Conservation (phyloP, 441 rosid genomes). For the Syzygium malaccense region DNA sequence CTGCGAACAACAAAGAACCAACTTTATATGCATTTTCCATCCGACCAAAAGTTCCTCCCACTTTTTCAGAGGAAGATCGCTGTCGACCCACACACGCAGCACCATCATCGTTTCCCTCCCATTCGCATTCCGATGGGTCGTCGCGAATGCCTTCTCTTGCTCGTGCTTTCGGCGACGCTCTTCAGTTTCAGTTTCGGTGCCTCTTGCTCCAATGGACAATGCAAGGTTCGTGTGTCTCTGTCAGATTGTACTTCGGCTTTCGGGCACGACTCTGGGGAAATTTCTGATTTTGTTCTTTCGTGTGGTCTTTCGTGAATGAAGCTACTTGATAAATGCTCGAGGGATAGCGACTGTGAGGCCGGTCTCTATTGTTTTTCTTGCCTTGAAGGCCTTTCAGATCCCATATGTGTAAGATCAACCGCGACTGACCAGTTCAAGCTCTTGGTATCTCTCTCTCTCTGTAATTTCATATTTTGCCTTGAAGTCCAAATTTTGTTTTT, state of each 20-base stretch:
- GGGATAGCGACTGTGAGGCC: background rate
- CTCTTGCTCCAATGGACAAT: constrained; percentile 29
- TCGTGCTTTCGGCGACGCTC: constrained; percentile 6
- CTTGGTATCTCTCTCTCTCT: background rate
- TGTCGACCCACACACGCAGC: background rate
- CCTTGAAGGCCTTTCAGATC: background rate
- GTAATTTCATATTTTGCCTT: background rate
- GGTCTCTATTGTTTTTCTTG: constrained; percentile 9
- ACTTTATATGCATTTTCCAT: background rate
- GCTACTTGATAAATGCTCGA: constrained; percentile 2
- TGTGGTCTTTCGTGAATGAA: background rate
- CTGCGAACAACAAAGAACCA: background rate
- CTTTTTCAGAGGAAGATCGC: background rate
- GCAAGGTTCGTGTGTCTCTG: constrained; percentile 20
- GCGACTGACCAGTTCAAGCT: constrained; percentile 7
- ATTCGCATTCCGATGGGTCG: background rate
- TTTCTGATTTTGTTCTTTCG: background rate
- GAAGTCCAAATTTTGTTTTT: background rate
- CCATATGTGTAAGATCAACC: constrained; percentile 1
- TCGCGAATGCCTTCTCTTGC: background rate
- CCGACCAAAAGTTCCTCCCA: background rate
- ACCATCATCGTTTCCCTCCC: background rate
- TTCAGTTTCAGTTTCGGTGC: constrained; percentile 3
- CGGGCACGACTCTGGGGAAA: background rate
- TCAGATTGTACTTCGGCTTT: background rate